Percentiles rank a stretch among this genome's conserved stretches.
These are phyloP conservation scores for Alternaria burnsii DNA, from an alignment of 2,329 filamentous ascomycete genomes.

Conservation along the genomic window DNA sequence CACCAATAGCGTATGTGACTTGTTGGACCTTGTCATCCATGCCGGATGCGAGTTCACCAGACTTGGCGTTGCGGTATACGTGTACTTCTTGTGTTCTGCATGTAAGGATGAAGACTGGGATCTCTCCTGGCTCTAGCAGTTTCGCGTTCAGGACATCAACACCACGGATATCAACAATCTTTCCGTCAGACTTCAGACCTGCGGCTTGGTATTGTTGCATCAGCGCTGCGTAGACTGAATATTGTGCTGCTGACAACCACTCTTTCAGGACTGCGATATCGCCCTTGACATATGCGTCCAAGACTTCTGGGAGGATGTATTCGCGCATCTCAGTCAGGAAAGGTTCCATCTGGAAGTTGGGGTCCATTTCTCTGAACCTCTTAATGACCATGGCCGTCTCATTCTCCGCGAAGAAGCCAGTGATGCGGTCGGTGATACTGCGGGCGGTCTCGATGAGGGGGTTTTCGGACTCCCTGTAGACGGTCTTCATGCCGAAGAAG, in stretches of 20 bases:
- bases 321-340: constrained; percentile 96
- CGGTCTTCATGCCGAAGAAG: constrained; percentile 83
- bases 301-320: constrained; percentile 95
- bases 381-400: constrained; percentile 98
- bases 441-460: constrained; percentile 91
- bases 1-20: constrained; percentile 96
- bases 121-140: constrained; percentile 83
- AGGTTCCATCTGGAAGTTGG: constrained; percentile 90
- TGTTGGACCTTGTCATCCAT: constrained; percentile 99
- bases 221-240: constrained; percentile 94
- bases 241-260: constrained; percentile 96
- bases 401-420: constrained; percentile 97
- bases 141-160: constrained; percentile 87
- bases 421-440: constrained; percentile 90
- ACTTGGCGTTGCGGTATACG: constrained; percentile 93
- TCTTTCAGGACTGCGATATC: constrained; percentile 89
- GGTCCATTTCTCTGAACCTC: constrained; percentile 96
- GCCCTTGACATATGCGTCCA: constrained; percentile 98
- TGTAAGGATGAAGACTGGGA: constrained; percentile 96
- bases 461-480: constrained; percentile 97
- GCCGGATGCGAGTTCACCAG: constrained; percentile 85
- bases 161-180: constrained; percentile 92
- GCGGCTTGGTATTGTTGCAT: constrained; percentile 95
- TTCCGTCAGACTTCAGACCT: constrained; percentile 92
- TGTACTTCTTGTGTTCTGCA: constrained; percentile 98